Conservation (phyloP, 371 early-diverging fungal genomes). For the Capillidium rhysosporum region DNA sequence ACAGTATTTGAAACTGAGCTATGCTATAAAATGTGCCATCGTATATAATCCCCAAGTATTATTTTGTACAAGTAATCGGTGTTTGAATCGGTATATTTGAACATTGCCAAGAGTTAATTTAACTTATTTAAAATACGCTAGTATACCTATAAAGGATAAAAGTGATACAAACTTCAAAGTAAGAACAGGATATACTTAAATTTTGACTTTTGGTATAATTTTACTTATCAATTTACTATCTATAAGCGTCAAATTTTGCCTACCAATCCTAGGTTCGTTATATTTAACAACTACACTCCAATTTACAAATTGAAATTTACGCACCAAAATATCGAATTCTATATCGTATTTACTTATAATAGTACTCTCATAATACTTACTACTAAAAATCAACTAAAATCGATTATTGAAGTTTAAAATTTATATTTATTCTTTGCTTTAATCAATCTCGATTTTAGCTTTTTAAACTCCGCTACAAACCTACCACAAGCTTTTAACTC, state of each 20-base stretch:
- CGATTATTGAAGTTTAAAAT: neutral
- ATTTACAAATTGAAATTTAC: conserved; percentile 41
- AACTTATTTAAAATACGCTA: conserved; percentile 46
- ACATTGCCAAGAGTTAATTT: conserved; percentile 39
- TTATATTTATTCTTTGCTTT: neutral
- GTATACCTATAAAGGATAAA: conserved; percentile 15
- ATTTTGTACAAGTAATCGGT: conserved; percentile 34
- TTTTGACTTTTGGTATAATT: conserved; percentile 12
- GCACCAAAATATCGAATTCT: conserved; percentile 32
- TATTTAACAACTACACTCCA: conserved; percentile 48
- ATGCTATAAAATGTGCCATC: conserved; percentile 55
- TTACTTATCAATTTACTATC: neutral
- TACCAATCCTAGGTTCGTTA: conserved; percentile 40
- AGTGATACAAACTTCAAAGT: conserved; percentile 28
- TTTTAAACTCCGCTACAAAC: conserved; percentile 54
- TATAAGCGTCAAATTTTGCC: conserved; percentile 11
- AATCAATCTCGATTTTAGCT: conserved; percentile 36
- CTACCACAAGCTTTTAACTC: conserved; percentile 33
- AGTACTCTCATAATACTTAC: conserved; percentile 68
- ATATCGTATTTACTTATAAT: conserved; percentile 48
- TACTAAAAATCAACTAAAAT: conserved; percentile 31
- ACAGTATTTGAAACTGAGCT: conserved; percentile 41
- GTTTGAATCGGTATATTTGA: conserved; percentile 27
- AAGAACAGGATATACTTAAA: conserved; percentile 41
- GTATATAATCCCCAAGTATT: conserved; percentile 66